Base-by-base conservation (phyloP, 2,329 filamentous ascomycete species). In the Hypoxylon sp. region DNA sequence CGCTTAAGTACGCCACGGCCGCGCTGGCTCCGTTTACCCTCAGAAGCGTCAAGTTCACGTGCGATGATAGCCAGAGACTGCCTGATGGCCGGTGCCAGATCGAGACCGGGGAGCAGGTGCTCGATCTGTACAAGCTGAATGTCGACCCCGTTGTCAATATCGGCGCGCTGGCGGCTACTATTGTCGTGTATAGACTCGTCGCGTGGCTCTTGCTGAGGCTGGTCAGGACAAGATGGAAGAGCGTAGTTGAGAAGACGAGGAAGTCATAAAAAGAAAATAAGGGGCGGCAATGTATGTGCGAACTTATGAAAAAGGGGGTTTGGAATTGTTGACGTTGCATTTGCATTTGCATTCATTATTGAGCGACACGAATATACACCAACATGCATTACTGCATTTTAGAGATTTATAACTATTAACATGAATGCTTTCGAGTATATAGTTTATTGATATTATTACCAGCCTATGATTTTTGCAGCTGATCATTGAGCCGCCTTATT, bases 11-110 rank as follows among this genome's bases (percentile, higher is more conserved):
- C 75, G 85, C 87, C 0, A 84, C 91, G 3, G 87, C 88, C 0
- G 91, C 91, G 35, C 80, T 94, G 42, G 89, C 89, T 0, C 87
- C 88, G 0, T 93, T 90, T 70, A 89, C 89, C 0, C 78, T 94
- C 35, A 80, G 84, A 5, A 85, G 83, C 0, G 84, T 92, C 5
- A 62, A 75, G 0, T 94, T 94, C 72, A 87, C 87, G 1, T 94
- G 92, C 76, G 85, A 83, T 1, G 83, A 86, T 1, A 80, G 78
- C 8, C 90, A 94, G 80, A 82, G 82, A 39, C 78, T 92, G 9
- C 84, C 85, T 0, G 79, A 87, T 59, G 91, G 91, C 0, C 77
- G 76, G 11, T 94, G 92, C 75, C 87, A 88, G 0, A 88, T 93
- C 46, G 82, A 85, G 51, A 91, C 85, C 0, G 92, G 92, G 0